These are phyloP conservation scores for Saccharomyces hybrid DNA, from an alignment of 1,139 yeast genomes.

Conservation along the genomic window DNA sequence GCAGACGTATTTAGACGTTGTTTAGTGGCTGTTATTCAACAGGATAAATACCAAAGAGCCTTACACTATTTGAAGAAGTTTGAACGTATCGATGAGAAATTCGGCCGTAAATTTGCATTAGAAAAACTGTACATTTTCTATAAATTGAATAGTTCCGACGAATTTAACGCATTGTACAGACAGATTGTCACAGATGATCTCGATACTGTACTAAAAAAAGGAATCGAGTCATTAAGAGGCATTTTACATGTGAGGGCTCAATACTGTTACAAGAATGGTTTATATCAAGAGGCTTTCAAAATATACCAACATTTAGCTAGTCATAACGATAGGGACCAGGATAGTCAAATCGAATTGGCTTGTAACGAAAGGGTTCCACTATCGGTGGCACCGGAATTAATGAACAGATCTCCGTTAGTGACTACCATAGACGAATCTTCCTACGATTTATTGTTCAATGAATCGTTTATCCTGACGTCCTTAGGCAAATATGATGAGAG, in stretches of 20 bases:
- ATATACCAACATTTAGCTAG: slow-evolving; percentile 47
- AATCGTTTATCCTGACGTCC: slow-evolving; percentile 43
- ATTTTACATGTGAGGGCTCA: slow-evolving; percentile 77
- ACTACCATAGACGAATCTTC: slow-evolving; percentile 31
- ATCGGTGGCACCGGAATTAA: slow-evolving; percentile 12
- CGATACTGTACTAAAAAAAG: slow-evolving; percentile 16
- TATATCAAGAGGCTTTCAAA: slow-evolving; percentile 44
- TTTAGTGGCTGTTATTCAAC: slow-evolving; percentile 61
- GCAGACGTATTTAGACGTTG: slow-evolving; percentile 41
- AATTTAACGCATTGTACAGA: slow-evolving; percentile 39
- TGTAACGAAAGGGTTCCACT: slow-evolving; percentile 31
- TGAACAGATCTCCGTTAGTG: slow-evolving; percentile 7
- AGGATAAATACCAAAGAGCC: slow-evolving; percentile 61
- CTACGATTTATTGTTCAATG: slow-evolving; percentile 60
- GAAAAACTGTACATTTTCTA: slow-evolving; percentile 69
- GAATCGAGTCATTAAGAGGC: slow-evolving; percentile 37
- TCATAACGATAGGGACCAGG: slow-evolving; percentile 16
- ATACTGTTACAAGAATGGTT: slow-evolving; percentile 61
- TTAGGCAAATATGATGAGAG: slow-evolving; percentile 39
- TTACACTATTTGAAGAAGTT: slow-evolving; percentile 40
- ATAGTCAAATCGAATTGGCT: slow-evolving; percentile 49
- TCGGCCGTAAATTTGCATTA: slow-evolving; percentile 35
- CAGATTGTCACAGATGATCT: slow-evolving; percentile 27
- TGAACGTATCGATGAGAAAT: slow-evolving; percentile 32
- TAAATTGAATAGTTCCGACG: slow-evolving; percentile 45